Evolutionary conservation across 2,329 filamentous ascomycete species (phyloP).

Genomic region (Bimuria novae-zelandiae): DNA sequence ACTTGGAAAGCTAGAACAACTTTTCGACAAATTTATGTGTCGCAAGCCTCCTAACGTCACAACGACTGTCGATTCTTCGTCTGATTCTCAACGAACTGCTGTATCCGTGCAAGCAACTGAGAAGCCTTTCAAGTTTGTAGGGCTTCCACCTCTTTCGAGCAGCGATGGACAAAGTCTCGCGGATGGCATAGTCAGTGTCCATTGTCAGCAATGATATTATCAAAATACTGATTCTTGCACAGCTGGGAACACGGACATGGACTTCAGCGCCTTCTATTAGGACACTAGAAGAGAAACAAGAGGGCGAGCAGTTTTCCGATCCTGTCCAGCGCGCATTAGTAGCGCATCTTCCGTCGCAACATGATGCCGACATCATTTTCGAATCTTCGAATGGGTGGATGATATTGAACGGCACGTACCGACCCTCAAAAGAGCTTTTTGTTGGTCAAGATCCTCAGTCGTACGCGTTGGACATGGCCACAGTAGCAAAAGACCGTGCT

Average conservation of each 20-base stretch:
- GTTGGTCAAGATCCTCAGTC: slow-evolving; percentile 37
- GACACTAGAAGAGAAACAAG: slow-evolving; percentile 25
- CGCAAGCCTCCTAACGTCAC: slow-evolving; percentile 28
- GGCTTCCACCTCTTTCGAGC: slow-evolving; percentile 21
- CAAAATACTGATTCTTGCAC: background rate
- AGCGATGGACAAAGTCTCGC: slow-evolving; percentile 33
- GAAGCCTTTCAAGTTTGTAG: slow-evolving; percentile 21
- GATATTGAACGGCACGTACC: slow-evolving; percentile 36
- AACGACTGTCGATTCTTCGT: background rate
- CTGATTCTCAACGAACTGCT: slow-evolving; percentile 23
- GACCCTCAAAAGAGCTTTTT: slow-evolving; percentile 35
- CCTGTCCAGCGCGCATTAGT: slow-evolving; percentile 26
- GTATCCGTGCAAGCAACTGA: slow-evolving; percentile 25
- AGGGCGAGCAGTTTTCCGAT: slow-evolving; percentile 20
- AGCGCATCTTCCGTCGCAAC: slow-evolving; percentile 40
- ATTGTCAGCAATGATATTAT: background rate
- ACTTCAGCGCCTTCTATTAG: slow-evolving; percentile 35
- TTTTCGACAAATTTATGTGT: slow-evolving; percentile 44
- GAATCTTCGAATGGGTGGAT: slow-evolving; percentile 45
- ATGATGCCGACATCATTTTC: slow-evolving; percentile 43
- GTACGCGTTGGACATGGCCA: slow-evolving; percentile 40
- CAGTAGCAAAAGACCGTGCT: slow-evolving; percentile 30
- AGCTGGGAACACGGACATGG: slow-evolving; percentile 39
- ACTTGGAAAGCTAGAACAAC: slow-evolving; percentile 40
- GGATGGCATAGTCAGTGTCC: slow-evolving; percentile 36